Percentiles rank a stretch among this genome's conserved stretches.
Evolutionary conservation across 805 yeast species (phyloP).

Genomic region (Pichia manshurica): DNA sequence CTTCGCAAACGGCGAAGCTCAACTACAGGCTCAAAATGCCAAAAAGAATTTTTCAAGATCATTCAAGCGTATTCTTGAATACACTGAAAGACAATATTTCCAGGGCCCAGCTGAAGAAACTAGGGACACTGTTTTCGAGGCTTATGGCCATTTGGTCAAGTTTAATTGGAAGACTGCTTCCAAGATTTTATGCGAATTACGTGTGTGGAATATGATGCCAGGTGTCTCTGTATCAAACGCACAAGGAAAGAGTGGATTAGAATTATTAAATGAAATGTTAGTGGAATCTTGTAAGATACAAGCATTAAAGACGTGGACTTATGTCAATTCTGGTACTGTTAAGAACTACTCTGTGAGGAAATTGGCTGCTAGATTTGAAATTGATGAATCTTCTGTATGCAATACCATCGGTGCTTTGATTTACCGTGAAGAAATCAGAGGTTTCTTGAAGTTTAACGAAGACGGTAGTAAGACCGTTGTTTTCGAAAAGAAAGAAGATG

Average conservation of each 20-base stretch:
- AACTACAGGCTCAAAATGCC: constrained; percentile 14
- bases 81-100: constrained; percentile 89
- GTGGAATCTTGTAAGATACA: constrained; percentile 76
- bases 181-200: constrained; percentile 65
- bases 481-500: constrained; percentile 68
- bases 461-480: constrained; percentile 60
- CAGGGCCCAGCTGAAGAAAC: constrained; percentile 98
- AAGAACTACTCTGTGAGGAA: constrained; percentile 64
- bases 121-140: constrained; percentile 87
- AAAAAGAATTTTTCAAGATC: constrained; percentile 44
- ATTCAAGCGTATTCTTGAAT: constrained; percentile 85
- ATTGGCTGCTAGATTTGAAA: constrained; percentile 61
- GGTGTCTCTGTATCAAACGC: constrained; percentile 46
- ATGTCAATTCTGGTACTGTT: constrained; percentile 74
- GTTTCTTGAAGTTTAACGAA: constrained; percentile 63
- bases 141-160: constrained; percentile 78
- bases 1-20: constrained; percentile 12
- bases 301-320: constrained; percentile 88
- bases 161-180: constrained; percentile 86
- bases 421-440: constrained; percentile 69
- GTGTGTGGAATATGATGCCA: constrained; percentile 58
- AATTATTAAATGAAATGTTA: constrained; percentile 63
- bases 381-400: constrained; percentile 49
- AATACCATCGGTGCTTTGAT: constrained; percentile 71
- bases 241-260: constrained; percentile 39